These are phyloP conservation scores for Metschnikowia peoriensis DNA, from an alignment of 805 yeast species.

Conservation along the genomic window DNA sequence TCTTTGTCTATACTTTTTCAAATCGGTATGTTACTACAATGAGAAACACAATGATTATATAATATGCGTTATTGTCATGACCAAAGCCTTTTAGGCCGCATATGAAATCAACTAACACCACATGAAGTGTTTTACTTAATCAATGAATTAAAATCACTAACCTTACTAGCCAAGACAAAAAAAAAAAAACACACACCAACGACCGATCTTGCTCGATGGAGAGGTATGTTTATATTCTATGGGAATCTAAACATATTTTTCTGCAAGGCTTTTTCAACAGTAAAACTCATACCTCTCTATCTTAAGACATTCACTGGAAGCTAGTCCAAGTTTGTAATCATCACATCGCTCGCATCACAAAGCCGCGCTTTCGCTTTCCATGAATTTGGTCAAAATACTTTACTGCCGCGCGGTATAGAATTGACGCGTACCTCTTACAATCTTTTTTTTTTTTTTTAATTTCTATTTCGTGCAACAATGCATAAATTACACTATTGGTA, in stretches of 20 bases:
- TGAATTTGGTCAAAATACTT: not conserved
- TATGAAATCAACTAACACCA: slow-evolving; percentile 48
- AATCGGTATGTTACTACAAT: slow-evolving; percentile 12
- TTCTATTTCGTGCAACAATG: not conserved
- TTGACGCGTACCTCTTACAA: slow-evolving; percentile 1
- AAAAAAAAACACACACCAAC: too few species aligned
- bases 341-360: too few species aligned
- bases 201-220: too few species aligned
- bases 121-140: slow-evolving; percentile 27
- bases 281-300: too few species aligned
- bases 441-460: not conserved
- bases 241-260: too few species aligned
- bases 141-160: slow-evolving; percentile 1
- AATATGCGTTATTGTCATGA: slow-evolving; percentile 51
- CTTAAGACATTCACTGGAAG: too few species aligned
- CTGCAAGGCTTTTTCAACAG: too few species aligned
- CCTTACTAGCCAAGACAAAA: not conserved
- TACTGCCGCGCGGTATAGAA: not conserved
- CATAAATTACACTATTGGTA: slow-evolving; percentile 13
- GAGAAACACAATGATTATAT: slow-evolving; percentile 24
- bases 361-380: not conserved
- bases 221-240: too few species aligned
- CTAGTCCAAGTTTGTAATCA: too few species aligned
- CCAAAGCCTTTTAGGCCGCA: slow-evolving; percentile 34
- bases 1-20: not conserved